Base-by-base conservation (phyloP, 2,329 filamentous ascomycete genomes). In the Calycina herbarum region DNA sequence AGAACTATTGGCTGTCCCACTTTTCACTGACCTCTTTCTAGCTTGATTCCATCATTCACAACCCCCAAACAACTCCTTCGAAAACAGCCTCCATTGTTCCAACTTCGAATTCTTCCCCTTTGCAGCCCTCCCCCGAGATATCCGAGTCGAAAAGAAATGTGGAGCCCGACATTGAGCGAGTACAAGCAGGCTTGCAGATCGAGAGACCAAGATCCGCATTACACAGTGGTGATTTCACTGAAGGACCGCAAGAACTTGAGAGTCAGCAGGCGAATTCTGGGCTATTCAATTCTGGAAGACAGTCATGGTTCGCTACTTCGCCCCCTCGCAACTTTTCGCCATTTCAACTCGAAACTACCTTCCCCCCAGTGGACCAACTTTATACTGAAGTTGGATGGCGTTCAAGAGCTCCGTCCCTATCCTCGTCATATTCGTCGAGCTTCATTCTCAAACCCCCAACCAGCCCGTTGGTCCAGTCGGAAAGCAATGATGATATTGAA, bases 401-500 rank as follows among this genome's bases (percentile, higher is more conserved):
- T 31, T 72, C 70, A 59, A 69, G 72, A 67, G 74, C 74, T 45
- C 89, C 89, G 7, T 89, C 87, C 0, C 74, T 90, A 10, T 89
- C 89, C 2, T 93, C 89, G 7, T 91, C 92, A 0, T 82, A 91
- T 15, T 89, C 91, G 0, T 90, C 89, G 1, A 93, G 87, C 72
- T 97, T 97, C 76, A 84, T 91, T 38, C 90, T 96, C 68, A 90
- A 94, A 78, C 87, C 92, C 2, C 94, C 95, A 0, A 98, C 95
- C 1, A 98, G 94, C 73, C 95, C 95, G 15, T 82, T 99, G 11
- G 94, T 96, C 0, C 89, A 97, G 73, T 93, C 93, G 54, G 88
- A 93, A 73, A 96, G 89, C 78, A 95, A 94, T 71, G 89, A 92
- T 6, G 92, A 95, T 70, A 75, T 90, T 27, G 88, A 92, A 65